Conservation (phyloP, 352 stramenopile species). For the Globisporangium megalacanthum region DNA sequence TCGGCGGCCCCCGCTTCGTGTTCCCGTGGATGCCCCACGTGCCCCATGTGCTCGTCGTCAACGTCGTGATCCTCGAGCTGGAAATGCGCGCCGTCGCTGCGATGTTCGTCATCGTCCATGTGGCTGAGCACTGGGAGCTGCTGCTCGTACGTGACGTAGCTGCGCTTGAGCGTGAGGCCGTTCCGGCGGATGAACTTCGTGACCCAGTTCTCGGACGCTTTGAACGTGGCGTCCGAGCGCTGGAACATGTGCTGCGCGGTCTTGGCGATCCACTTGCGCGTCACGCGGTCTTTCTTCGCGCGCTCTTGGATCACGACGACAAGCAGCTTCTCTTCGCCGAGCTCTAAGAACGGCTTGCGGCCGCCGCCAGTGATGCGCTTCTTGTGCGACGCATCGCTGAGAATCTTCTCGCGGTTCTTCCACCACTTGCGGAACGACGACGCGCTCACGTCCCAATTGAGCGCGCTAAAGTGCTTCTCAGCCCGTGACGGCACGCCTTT, state of each 20-base stretch:
- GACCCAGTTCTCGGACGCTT: constrained; percentile 79
- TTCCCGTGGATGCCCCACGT: too few species aligned
- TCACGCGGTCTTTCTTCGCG: constrained; percentile 74
- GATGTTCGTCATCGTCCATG: too few species aligned
- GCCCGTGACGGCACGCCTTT: constrained; percentile 65
- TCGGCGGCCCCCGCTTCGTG: too few species aligned
- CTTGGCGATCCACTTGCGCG: constrained; percentile 80
- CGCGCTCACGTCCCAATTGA: constrained; percentile 73
- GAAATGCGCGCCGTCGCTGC: too few species aligned
- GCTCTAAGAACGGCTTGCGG: constrained; percentile 64
- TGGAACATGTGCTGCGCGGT: constrained; percentile 84
- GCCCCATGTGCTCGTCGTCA: too few species aligned
- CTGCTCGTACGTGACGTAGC: constrained; percentile 70
- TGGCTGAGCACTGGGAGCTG: background rate
- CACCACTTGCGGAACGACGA: constrained; percentile 82
- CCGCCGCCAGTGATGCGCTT: constrained; percentile 69
- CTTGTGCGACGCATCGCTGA: constrained; percentile 60
- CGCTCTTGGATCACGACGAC: constrained; percentile 72
- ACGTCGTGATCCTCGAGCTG: too few species aligned
- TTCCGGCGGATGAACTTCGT: constrained; percentile 82
- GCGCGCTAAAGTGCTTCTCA: constrained; percentile 64
- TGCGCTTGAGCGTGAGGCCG: constrained; percentile 68
- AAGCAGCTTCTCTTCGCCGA: constrained; percentile 64
- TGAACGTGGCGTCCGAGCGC: constrained; percentile 61
- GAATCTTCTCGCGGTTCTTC: constrained; percentile 80